These are phyloP conservation scores for Gossypium gossypioides DNA, from an alignment of 441 rosid species.

Conservation along the genomic window DNA sequence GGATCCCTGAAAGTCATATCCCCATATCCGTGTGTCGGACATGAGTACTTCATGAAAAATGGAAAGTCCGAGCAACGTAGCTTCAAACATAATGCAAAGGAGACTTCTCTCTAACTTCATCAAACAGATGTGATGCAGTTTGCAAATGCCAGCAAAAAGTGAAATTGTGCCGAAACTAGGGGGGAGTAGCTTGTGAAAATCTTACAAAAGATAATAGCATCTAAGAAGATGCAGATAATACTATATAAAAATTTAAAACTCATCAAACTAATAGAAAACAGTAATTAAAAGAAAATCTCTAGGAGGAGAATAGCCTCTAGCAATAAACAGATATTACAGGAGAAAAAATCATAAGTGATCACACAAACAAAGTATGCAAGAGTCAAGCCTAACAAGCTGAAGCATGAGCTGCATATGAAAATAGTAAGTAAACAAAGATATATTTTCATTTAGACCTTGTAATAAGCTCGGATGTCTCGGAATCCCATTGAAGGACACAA, in stretches of 20 bases:
- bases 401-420: neutral
- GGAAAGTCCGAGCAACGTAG: too few relatives aligned
- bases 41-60: too few relatives aligned
- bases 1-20: too few relatives aligned
- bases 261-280: neutral
- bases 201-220: neutral
- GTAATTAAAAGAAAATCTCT: neutral
- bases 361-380: neutral
- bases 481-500: slow-evolving; percentile 96
- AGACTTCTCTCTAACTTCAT: neutral
- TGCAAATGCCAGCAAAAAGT: neutral
- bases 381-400: neutral
- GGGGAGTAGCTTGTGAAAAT: neutral
- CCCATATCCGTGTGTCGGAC: too few relatives aligned
- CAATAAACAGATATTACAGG: neutral
- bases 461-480: slow-evolving; percentile 76
- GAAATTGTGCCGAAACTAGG: neutral
- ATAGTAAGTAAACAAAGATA: neutral
- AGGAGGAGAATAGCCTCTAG: neutral
- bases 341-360: neutral
- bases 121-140: neutral
- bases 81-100: neutral
- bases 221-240: neutral
- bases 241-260: neutral
- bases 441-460: slow-evolving; percentile 43